Conservation (phyloP, 495 filamentous ascomycete genomes). For the Trypethelium eluteriae region DNA sequence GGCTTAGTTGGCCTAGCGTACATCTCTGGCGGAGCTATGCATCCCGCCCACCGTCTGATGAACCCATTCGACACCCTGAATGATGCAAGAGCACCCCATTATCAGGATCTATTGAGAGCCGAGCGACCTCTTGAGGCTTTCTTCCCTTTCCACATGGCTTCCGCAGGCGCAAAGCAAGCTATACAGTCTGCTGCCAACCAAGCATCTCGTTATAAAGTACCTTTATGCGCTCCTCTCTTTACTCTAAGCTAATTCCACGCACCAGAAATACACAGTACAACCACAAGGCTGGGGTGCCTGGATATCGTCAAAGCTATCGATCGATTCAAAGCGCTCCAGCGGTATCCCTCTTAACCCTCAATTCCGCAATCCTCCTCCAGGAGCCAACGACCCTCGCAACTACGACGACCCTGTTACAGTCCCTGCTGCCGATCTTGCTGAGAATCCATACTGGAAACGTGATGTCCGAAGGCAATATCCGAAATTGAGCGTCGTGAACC, state of each 20-base stretch:
- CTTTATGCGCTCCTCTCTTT: not conserved
- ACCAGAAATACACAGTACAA: slow-evolving; percentile 94
- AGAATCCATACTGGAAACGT: slow-evolving; percentile 98
- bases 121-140: not conserved
- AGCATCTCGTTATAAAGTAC: slow-evolving; percentile 2
- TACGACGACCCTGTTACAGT: slow-evolving; percentile 89
- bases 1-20: not conserved
- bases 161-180: slow-evolving; percentile 4
- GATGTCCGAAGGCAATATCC: slow-evolving; percentile 82
- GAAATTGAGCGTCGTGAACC: slow-evolving; percentile 67
- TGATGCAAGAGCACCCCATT: not conserved
- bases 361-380: slow-evolving; percentile 83
- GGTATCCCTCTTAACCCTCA: slow-evolving; percentile 89
- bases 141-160: not conserved
- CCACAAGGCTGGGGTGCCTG: slow-evolving; percentile 83
- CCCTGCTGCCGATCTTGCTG: slow-evolving; percentile 90
- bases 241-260: not conserved
- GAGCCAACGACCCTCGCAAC: slow-evolving; percentile 59
- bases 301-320: slow-evolving; percentile 65
- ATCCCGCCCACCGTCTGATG: too few relatives aligned
- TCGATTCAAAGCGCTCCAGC: slow-evolving; percentile 84
- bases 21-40: too few relatives aligned
- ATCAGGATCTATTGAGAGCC: not conserved
- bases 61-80: not conserved
- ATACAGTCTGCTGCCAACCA: not conserved